phyloP scores from a whole-genome alignment of 2,329 filamentous ascomycete genomes.

The Aureobasidium sp. region DNA sequence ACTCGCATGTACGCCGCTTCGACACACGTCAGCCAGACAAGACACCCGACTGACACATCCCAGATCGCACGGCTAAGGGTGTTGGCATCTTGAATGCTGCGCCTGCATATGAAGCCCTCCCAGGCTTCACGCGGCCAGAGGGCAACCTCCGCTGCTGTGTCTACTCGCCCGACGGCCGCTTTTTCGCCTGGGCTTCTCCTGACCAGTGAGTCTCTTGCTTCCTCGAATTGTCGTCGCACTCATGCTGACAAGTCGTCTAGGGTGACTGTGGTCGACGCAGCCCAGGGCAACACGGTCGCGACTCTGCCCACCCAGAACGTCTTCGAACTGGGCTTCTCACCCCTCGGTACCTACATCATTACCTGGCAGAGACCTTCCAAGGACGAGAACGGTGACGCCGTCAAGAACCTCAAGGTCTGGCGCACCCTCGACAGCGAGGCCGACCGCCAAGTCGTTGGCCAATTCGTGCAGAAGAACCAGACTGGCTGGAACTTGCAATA shows the following conservation, averaged over 20 bases:
- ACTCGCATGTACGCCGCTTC: slow-evolving; percentile 64
- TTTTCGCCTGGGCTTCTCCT: slow-evolving; percentile 88
- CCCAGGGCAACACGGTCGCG: slow-evolving; percentile 65
- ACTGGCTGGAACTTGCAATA: slow-evolving; percentile 97
- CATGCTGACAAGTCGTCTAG: slow-evolving; percentile 33
- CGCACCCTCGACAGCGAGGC: slow-evolving; percentile 64
- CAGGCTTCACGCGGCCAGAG: slow-evolving; percentile 74
- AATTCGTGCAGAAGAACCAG: slow-evolving; percentile 93
- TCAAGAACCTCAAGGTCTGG: slow-evolving; percentile 97
- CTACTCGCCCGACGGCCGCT: slow-evolving; percentile 93
- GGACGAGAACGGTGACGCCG: slow-evolving; percentile 86
- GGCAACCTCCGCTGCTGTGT: slow-evolving; percentile 90
- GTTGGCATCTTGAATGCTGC: slow-evolving; percentile 90
- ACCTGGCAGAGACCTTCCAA: slow-evolving; percentile 94
- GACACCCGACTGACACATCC: slow-evolving; percentile 9
- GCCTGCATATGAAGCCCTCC: slow-evolving; percentile 76
- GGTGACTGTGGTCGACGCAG: slow-evolving; percentile 78
- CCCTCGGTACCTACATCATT: slow-evolving; percentile 83
- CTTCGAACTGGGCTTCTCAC: slow-evolving; percentile 92
- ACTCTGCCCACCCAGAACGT: slow-evolving; percentile 74
- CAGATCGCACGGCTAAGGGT: slow-evolving; percentile 88
- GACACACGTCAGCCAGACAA: background rate
- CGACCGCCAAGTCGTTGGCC: slow-evolving; percentile 66
- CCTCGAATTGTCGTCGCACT: background rate
- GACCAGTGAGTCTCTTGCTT: slow-evolving; percentile 49